phyloP scores from a whole-genome alignment of 805 yeast species.

The Candida silvatica region DNA sequence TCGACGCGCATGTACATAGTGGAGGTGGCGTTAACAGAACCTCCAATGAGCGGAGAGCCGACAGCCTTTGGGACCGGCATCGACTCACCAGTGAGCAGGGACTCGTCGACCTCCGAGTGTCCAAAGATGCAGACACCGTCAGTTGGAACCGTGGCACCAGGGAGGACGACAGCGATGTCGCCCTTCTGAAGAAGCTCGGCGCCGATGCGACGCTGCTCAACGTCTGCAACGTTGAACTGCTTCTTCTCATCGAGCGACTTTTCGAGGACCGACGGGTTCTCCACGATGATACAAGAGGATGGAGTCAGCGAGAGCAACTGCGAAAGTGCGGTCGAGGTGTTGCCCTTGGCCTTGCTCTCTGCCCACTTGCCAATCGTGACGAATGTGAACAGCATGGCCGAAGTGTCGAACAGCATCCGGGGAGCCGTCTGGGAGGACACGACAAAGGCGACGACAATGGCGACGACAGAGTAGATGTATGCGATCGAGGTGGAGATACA shows the following conservation, averaged over 20 bases:
- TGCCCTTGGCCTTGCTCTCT: slow-evolving; percentile 89
- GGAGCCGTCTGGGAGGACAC: slow-evolving; percentile 44
- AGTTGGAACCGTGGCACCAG: slow-evolving; percentile 87
- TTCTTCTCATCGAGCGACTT: not conserved
- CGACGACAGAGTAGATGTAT: slow-evolving; percentile 59
- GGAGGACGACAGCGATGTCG: slow-evolving; percentile 71
- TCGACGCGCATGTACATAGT: slow-evolving; percentile 60
- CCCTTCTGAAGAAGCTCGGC: slow-evolving; percentile 69
- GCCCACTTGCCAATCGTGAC: slow-evolving; percentile 86
- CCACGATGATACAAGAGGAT: slow-evolving; percentile 57
- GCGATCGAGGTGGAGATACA: slow-evolving; percentile 76
- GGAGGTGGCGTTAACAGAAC: slow-evolving; percentile 80
- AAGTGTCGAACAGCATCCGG: slow-evolving; percentile 73
- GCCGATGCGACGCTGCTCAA: slow-evolving; percentile 42
- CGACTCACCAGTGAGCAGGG: slow-evolving; percentile 88
- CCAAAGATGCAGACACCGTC: slow-evolving; percentile 83
- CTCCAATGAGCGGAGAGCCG: slow-evolving; percentile 74
- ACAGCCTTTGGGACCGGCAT: slow-evolving; percentile 54
- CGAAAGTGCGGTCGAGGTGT: slow-evolving; percentile 83
- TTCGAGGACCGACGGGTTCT: slow-evolving; percentile 23
- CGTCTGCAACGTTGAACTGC: slow-evolving; percentile 5
- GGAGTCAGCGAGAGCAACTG: slow-evolving; percentile 77
- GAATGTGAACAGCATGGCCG: slow-evolving; percentile 75
- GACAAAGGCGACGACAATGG: slow-evolving; percentile 41
- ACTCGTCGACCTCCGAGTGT: slow-evolving; percentile 78